Percentiles rank a stretch among this genome's conserved stretches.
Evolutionary conservation across 2,329 filamentous ascomycete species (phyloP).

Genomic region (Fusarium sp.): DNA sequence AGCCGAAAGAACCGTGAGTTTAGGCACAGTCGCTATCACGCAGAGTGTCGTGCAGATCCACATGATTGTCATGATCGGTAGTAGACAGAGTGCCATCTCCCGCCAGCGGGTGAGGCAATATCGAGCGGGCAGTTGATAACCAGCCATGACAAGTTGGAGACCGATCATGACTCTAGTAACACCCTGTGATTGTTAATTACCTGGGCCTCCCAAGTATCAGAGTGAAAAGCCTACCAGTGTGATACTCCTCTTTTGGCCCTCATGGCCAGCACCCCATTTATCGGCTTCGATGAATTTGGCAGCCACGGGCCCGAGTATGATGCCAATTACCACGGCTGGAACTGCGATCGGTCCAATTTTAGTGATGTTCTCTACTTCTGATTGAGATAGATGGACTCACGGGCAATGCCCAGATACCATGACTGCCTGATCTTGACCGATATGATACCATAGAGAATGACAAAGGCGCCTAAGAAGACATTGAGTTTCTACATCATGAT

Average conservation of each 20-base stretch:
- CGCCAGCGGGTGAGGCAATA: constrained; percentile 63
- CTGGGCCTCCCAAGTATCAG: not conserved
- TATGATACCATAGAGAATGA: constrained; percentile 60
- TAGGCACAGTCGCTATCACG: constrained; percentile 65
- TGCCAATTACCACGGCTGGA: constrained; percentile 65
- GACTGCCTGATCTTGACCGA: constrained; percentile 64
- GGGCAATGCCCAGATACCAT: constrained; percentile 66
- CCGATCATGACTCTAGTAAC: constrained; percentile 70
- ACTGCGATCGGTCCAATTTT: constrained; percentile 51
- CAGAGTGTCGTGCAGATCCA: constrained; percentile 70
- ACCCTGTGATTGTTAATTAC: constrained; percentile 43
- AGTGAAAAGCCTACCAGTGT: constrained; percentile 48
- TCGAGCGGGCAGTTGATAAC: constrained; percentile 69
- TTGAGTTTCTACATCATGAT: too few species aligned
- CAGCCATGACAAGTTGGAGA: constrained; percentile 71
- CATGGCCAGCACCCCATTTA: constrained; percentile 34
- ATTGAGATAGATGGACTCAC: constrained; percentile 57
- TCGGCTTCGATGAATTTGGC: constrained; percentile 64
- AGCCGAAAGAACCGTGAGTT: constrained; percentile 64
- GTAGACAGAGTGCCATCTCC: constrained; percentile 65
- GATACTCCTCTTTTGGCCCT: constrained; percentile 52
- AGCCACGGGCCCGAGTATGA: constrained; percentile 64
- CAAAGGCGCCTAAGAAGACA: constrained; percentile 54
- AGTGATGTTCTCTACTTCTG: not conserved
- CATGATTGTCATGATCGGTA: constrained; percentile 72